These are phyloP conservation scores for Geotrichum ghanense DNA, from an alignment of 805 yeast species.

Conservation along the genomic window DNA sequence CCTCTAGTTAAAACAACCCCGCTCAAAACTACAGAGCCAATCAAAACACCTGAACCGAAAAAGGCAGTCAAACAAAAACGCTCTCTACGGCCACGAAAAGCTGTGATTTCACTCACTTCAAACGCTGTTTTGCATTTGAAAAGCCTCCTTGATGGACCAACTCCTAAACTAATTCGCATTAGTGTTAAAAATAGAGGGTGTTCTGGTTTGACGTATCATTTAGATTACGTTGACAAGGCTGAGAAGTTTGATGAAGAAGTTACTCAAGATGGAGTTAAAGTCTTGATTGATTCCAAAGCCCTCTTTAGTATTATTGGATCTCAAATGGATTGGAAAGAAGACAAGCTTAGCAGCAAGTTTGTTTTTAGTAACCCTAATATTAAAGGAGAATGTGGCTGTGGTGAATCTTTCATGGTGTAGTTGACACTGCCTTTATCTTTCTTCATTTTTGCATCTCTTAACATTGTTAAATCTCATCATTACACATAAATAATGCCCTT, in stretches of 20 bases:
- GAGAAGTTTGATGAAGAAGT: constrained; percentile 94
- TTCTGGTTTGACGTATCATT: constrained; percentile 84
- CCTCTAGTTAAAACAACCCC: not conserved
- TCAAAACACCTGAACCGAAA: not conserved
- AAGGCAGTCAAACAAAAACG: constrained; percentile 23
- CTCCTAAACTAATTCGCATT: constrained; percentile 79
- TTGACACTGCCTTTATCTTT: too few species aligned
- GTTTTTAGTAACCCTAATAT: constrained; percentile 93
- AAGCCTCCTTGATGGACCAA: constrained; percentile 62
- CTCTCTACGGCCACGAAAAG: constrained; percentile 74
- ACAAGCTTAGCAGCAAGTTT: constrained; percentile 77
- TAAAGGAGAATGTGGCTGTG: constrained; percentile 98
- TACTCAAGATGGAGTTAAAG: constrained; percentile 84
- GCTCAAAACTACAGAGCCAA: not conserved
- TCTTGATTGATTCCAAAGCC: constrained; percentile 91
- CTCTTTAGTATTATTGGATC: constrained; percentile 91
- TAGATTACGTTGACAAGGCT: constrained; percentile 81
- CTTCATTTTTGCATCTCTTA: too few species aligned
- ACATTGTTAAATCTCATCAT: too few species aligned
- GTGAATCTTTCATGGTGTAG: constrained; percentile 94
- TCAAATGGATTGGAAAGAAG: constrained; percentile 98
- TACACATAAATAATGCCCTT: too few species aligned
- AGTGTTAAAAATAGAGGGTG: constrained; percentile 97
- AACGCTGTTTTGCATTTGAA: constrained; percentile 65
- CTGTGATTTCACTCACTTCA: constrained; percentile 71